Evolutionary conservation across 257 asterid species (phyloP).

Genomic region (Schizonepeta tenuifolia): DNA sequence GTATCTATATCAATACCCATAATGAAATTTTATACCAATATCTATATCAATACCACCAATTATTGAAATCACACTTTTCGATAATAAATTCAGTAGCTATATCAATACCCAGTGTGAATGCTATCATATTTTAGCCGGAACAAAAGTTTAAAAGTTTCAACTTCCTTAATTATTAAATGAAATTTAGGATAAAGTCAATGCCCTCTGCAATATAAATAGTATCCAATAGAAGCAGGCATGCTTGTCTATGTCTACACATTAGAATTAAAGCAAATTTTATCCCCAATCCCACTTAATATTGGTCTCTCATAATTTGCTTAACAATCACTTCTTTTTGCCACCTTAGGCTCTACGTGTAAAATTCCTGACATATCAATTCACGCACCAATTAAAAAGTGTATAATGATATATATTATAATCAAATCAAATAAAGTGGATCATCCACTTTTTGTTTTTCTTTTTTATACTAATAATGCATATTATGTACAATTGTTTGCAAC

Average conservation of each 20-base stretch:
- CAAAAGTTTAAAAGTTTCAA: not conserved
- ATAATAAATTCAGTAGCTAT: too few relatives aligned
- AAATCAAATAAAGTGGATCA: conserved; percentile 23
- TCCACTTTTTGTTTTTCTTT: not conserved
- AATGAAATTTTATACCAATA: too few relatives aligned
- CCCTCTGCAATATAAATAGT: not conserved
- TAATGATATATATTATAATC: not conserved
- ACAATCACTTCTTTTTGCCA: conserved; percentile 15
- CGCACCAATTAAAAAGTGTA: not conserved
- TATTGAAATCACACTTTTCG: too few relatives aligned
- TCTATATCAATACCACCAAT: too few relatives aligned
- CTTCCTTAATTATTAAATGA: not conserved
- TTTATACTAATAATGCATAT: too few relatives aligned
- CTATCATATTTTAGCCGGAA: too few relatives aligned
- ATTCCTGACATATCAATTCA: conserved; percentile 7
- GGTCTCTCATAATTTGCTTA: conserved; percentile 17
- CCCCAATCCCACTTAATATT: conserved; percentile 16
- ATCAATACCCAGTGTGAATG: too few relatives aligned
- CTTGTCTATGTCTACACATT: not conserved
- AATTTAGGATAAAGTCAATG: not conserved
- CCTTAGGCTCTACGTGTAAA: conserved; percentile 34
- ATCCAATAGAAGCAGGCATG: not conserved
- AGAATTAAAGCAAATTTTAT: not conserved
- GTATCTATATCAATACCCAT: too few relatives aligned
- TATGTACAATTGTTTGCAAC: too few relatives aligned